Conservation (phyloP, 345 rosid genomes). For the Erysimum cheiranthoides region DNA sequence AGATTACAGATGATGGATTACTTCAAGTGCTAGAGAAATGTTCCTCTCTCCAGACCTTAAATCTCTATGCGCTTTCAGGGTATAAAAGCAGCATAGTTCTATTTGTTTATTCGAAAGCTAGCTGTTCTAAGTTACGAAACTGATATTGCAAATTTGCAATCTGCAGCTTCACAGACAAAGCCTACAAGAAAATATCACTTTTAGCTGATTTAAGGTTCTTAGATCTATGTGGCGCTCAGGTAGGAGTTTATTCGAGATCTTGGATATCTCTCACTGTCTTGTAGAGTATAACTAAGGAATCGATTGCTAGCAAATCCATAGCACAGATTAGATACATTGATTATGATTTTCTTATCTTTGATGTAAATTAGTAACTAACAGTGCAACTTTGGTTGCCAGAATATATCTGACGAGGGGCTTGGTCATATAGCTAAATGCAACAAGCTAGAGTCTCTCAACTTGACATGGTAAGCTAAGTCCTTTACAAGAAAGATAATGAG, state of each 20-base stretch:
- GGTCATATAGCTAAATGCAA: slow-evolving; percentile 72
- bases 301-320: slow-evolving; percentile 10
- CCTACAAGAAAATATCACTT: slow-evolving; percentile 73
- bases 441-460: slow-evolving; percentile 70
- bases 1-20: slow-evolving; percentile 83
- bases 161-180: slow-evolving; percentile 76
- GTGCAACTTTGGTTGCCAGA: slow-evolving; percentile 54
- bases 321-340: not conserved
- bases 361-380: slow-evolving; percentile 18
- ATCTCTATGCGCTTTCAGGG: slow-evolving; percentile 94
- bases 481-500: slow-evolving; percentile 9
- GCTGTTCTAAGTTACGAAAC: slow-evolving; percentile 16
- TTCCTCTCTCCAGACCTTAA: slow-evolving; percentile 64
- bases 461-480: slow-evolving; percentile 74
- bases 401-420: slow-evolving; percentile 87
- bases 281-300: slow-evolving; percentile 4
- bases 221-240: slow-evolving; percentile 98
- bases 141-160: slow-evolving; percentile 25
- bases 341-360: not conserved
- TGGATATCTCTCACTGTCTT: slow-evolving; percentile 6
- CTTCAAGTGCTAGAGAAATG: slow-evolving; percentile 66
- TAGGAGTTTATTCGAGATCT: slow-evolving; percentile 38
- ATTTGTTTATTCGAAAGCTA: not conserved
- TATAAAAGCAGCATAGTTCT: slow-evolving; percentile 25
- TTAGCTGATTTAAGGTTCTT: slow-evolving; percentile 63